Percentiles rank a stretch among this genome's conserved stretches.
Conservation (phyloP, 345 rosid genomes). For the Pistacia vera region DNA sequence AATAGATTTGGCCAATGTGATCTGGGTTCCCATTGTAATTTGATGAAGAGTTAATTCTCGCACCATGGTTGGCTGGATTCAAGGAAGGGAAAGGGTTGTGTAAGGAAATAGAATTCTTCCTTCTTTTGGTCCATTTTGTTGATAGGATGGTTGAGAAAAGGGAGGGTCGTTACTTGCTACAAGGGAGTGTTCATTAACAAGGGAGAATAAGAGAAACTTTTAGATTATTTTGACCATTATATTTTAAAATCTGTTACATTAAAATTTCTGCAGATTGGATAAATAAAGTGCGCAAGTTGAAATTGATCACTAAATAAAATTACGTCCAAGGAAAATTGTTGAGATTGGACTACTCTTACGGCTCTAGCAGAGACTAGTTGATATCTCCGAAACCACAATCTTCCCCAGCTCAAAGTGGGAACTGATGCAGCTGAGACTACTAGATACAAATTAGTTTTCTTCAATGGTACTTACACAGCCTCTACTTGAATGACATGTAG, state of each 20-base stretch:
- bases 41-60: neutral
- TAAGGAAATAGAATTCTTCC: neutral
- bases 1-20: neutral
- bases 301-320: too few relatives aligned
- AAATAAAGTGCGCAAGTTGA: too few relatives aligned
- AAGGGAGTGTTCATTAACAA: neutral
- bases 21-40: neutral
- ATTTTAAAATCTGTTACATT: neutral
- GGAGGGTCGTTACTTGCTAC: neutral
- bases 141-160: neutral
- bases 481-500: neutral
- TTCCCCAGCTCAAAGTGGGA: too few relatives aligned
- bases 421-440: too few relatives aligned
- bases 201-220: neutral
- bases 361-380: too few relatives aligned
- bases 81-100: neutral
- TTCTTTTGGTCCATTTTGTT: neutral
- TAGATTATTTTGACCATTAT: neutral
- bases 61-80: neutral
- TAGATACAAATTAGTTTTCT: too few relatives aligned
- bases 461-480: too few relatives aligned
- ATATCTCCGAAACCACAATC: too few relatives aligned
- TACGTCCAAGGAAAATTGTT: too few relatives aligned
- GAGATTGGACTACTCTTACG: too few relatives aligned
- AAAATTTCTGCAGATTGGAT: too few relatives aligned